Percentiles rank a stretch among this genome's conserved stretches.
phyloP scores from a whole-genome alignment of 257 asterid species.

The Rauvolfia tetraphylla region DNA sequence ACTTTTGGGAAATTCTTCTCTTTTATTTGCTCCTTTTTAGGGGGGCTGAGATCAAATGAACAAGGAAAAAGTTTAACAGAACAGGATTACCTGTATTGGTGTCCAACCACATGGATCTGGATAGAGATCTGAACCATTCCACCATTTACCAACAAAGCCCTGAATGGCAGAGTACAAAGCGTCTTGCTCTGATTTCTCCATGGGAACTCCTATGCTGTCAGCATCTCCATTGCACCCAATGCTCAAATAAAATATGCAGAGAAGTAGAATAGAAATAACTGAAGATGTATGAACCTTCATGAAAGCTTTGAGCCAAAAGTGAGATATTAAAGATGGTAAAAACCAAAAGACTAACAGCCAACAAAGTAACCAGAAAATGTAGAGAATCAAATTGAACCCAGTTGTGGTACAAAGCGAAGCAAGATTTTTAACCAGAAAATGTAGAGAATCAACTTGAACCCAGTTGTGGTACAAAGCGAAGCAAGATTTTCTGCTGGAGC shows the following conservation, averaged over 20 bases:
- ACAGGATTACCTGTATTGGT: constrained; percentile 67
- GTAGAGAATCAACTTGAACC: not conserved
- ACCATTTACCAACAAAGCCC: constrained; percentile 87
- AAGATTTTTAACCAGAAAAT: not conserved
- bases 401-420: too few species aligned
- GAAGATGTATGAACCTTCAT: constrained; percentile 37
- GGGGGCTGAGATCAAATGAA: not conserved
- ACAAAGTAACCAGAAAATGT: not conserved
- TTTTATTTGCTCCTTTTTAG: not conserved
- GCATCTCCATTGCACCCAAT: constrained; percentile 54
- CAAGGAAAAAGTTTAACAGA: not conserved
- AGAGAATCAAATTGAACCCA: too few species aligned
- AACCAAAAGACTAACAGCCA: not conserved
- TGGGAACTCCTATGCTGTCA: constrained; percentile 52
- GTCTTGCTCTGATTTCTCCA: constrained; percentile 60
- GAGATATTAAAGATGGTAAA: not conserved
- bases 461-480: not conserved
- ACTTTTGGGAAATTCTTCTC: not conserved
- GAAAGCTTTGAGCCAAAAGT: constrained; percentile 6
- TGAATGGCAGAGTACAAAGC: constrained; percentile 82
- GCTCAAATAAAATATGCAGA: constrained; percentile 27
- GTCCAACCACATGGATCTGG: constrained; percentile 99
- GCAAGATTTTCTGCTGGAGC: constrained; percentile 14
- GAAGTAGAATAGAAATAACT: constrained; percentile 20
- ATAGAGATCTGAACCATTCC: constrained; percentile 99